These are phyloP conservation scores for Yamadazyma taylorii DNA, from an alignment of 1,139 yeast species.

Conservation along the genomic window DNA sequence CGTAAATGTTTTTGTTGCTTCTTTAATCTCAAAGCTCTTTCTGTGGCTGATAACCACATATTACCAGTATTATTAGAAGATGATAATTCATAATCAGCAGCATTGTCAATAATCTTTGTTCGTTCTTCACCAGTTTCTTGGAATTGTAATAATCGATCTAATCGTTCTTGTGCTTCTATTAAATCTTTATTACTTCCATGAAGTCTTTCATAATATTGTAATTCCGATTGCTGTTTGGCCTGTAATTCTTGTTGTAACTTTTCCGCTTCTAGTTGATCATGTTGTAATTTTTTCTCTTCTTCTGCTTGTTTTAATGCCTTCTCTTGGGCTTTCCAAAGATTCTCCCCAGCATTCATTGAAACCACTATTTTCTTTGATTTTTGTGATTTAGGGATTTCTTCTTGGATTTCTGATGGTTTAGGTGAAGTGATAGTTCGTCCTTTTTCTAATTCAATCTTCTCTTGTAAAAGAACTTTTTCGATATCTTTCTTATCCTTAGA, in stretches of 20 bases:
- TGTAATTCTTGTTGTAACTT: constrained; percentile 24
- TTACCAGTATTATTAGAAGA: constrained; percentile 48
- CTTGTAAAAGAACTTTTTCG: constrained; percentile 48
- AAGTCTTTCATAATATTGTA: constrained; percentile 32
- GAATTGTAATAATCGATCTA: constrained; percentile 71
- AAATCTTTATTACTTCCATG: constrained; percentile 53
- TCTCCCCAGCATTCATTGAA: constrained; percentile 58
- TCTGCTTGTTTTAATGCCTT: constrained; percentile 57
- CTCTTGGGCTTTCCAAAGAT: constrained; percentile 69
- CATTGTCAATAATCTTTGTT: constrained; percentile 89
- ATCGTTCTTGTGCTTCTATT: constrained; percentile 64
- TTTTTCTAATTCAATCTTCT: constrained; percentile 27
- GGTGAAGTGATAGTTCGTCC: constrained; percentile 5
- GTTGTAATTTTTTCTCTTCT: constrained; percentile 25
- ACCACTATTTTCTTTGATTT: constrained; percentile 45
- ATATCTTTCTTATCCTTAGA: constrained; percentile 62
- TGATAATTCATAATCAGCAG: constrained; percentile 78
- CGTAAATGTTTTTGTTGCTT: constrained; percentile 75
- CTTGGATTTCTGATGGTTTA: constrained; percentile 8
- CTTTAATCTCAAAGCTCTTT: constrained; percentile 79
- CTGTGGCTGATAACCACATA: constrained; percentile 87
- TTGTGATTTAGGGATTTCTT: constrained; percentile 18
- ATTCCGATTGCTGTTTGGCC: constrained; percentile 35
- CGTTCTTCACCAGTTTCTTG: constrained; percentile 89
- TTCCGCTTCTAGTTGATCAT: constrained; percentile 26